These are phyloP conservation scores for Pistacia vera DNA, from an alignment of 345 rosid genomes.

Conservation along the genomic window DNA sequence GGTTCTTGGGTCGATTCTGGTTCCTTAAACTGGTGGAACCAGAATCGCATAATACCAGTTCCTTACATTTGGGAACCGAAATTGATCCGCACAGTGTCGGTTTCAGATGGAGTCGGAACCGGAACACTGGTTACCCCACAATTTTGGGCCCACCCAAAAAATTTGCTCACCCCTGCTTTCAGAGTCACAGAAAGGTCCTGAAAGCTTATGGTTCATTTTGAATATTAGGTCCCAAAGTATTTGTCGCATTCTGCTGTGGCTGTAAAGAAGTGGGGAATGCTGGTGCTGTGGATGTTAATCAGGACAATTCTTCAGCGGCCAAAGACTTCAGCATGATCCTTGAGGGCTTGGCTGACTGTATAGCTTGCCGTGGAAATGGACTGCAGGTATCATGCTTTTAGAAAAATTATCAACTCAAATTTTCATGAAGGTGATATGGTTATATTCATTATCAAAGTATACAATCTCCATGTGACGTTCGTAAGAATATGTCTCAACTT, in stretches of 20 bases:
- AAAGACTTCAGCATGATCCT: conserved; percentile 45
- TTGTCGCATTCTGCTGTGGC: conserved; percentile 53
- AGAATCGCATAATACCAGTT: too few species aligned
- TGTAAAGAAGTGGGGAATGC: conserved; percentile 34
- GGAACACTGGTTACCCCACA: too few species aligned
- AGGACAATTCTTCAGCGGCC: conserved; percentile 20
- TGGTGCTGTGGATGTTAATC: conserved; percentile 34
- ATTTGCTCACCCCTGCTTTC: background rate
- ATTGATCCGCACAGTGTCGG: too few species aligned
- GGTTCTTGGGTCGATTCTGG: too few species aligned
- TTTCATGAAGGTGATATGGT: conserved; percentile 2
- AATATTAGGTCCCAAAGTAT: conserved; percentile 63
- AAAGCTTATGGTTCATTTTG: conserved; percentile 21
- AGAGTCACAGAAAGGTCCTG: background rate
- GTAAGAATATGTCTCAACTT: background rate
- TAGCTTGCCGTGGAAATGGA: conserved; percentile 45
- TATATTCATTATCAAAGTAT: background rate
- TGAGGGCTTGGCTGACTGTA: conserved; percentile 75
- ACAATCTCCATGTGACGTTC: background rate
- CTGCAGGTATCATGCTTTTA: conserved; percentile 37
- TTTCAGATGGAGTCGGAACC: too few species aligned
- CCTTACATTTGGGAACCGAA: too few species aligned
- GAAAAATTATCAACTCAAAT: background rate
- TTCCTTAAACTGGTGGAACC: too few species aligned
- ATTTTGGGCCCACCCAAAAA: too few species aligned